These are phyloP conservation scores for Alternaria hordeiaustralica DNA, from an alignment of 2,329 filamentous ascomycete species.

Conservation along the genomic window DNA sequence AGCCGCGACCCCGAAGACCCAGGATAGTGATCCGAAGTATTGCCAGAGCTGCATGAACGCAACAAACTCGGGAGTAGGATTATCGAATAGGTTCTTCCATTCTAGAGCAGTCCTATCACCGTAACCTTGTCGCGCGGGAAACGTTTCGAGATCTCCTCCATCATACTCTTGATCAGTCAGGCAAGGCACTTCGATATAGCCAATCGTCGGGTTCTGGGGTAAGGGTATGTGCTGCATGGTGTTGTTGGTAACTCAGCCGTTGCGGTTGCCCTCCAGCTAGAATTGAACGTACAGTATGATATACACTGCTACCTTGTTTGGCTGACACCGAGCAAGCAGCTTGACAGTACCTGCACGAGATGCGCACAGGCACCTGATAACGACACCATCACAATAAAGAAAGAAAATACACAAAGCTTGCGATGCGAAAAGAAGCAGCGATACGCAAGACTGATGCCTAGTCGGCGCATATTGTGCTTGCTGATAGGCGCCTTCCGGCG, in stretches of 20 bases:
- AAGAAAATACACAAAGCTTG: neutral
- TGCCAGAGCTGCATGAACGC: neutral
- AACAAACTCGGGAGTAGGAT: rapidly evolving
- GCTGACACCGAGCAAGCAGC: neutral
- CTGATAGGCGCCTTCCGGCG: neutral
- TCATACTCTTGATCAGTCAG: neutral
- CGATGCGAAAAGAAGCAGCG: neutral
- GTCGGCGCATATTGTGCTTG: neutral
- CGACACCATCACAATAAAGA: neutral
- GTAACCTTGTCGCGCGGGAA: neutral
- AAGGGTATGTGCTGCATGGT: neutral
- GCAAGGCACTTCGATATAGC: neutral
- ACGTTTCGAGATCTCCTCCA: neutral
- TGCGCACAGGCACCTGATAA: neutral
- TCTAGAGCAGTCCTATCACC: rapidly evolving
- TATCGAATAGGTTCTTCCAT: neutral
- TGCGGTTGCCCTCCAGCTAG: neutral
- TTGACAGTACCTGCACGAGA: neutral
- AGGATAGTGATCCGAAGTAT: neutral
- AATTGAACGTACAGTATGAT: neutral
- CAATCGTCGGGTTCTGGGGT: neutral
- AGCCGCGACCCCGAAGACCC: too few species aligned
- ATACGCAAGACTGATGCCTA: neutral
- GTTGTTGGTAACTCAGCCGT: neutral
- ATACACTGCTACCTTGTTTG: neutral